Percentiles rank a stretch among this genome's conserved stretches.
Conservation (phyloP, 257 asterid genomes). For the Ajuga chamaepitys region DNA sequence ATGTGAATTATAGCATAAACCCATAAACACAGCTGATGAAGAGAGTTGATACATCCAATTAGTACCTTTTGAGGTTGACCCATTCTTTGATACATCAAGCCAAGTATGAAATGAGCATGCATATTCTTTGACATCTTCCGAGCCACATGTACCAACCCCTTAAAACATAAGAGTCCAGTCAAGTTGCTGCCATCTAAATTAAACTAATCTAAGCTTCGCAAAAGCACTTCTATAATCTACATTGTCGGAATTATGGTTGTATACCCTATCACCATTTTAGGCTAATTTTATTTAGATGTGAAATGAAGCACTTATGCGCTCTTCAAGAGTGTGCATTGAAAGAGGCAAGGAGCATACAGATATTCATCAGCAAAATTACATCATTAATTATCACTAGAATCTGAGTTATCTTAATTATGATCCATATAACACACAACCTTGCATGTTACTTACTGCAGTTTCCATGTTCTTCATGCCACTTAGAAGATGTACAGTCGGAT, state of each 20-base stretch:
- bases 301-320: not conserved
- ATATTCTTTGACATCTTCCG: slow-evolving; percentile 95
- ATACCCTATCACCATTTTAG: slow-evolving; percentile 3
- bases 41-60: slow-evolving; percentile 10
- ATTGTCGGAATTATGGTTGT: not conserved
- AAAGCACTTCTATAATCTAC: slow-evolving; percentile 8
- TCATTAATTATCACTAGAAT: not conserved
- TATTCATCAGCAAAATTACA: not conserved
- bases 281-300: not conserved
- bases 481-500: not conserved
- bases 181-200: slow-evolving; percentile 6
- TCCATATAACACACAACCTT: not conserved
- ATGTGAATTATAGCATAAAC: slow-evolving; percentile 12
- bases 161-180: slow-evolving; percentile 20
- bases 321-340: not conserved
- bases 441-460: too few species aligned
- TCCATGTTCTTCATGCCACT: too few species aligned
- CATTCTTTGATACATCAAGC: slow-evolving; percentile 96
- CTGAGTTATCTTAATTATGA: not conserved
- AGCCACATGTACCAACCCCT: slow-evolving; percentile 95
- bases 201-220: not conserved
- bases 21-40: slow-evolving; percentile 9
- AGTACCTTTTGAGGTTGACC: slow-evolving; percentile 96
- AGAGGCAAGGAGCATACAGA: not conserved
- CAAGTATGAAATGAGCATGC: slow-evolving; percentile 95